Evolutionary conservation across 2,329 filamentous ascomycete genomes (phyloP).

Genomic region (Cladobotryum protrusum): DNA sequence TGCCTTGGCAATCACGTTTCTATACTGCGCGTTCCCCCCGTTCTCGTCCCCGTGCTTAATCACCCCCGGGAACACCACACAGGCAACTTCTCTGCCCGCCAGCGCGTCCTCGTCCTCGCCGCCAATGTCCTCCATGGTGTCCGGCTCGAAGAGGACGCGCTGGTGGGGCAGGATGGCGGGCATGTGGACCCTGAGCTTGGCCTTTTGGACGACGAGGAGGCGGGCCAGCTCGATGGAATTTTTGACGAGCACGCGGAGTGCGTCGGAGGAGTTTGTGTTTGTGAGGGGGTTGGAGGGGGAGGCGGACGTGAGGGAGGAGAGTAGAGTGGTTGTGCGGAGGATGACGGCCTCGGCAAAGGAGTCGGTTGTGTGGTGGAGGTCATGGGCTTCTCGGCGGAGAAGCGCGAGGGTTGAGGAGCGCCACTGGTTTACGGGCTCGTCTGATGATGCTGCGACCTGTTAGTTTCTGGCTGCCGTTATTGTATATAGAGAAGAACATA

Average conservation of each 20-base stretch:
- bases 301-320: constrained; percentile 43
- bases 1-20: constrained; percentile 61
- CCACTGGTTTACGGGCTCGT: constrained; percentile 58
- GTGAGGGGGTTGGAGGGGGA: constrained; percentile 15
- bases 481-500: constrained; percentile 21
- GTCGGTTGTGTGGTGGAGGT: constrained; percentile 41
- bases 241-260: constrained; percentile 46
- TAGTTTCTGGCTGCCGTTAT: not conserved
- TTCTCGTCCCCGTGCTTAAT: constrained; percentile 60
- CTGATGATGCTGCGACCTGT: constrained; percentile 30
- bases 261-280: constrained; percentile 31
- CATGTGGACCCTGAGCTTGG: constrained; percentile 51
- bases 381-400: constrained; percentile 47
- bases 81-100: constrained; percentile 48
- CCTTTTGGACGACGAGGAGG: constrained; percentile 52
- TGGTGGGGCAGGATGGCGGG: constrained; percentile 48
- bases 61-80: constrained; percentile 59
- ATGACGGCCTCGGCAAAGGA: constrained; percentile 38
- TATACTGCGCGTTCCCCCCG: constrained; percentile 53
- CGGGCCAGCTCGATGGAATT: constrained; percentile 51
- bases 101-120: constrained; percentile 54
- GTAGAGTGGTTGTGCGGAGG: constrained; percentile 40
- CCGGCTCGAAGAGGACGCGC: constrained; percentile 48
- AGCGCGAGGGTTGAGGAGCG: constrained; percentile 57
- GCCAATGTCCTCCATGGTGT: constrained; percentile 60